Evolutionary conservation across 805 yeast genomes (phyloP).

Genomic region (Starmerella floricola): DNA sequence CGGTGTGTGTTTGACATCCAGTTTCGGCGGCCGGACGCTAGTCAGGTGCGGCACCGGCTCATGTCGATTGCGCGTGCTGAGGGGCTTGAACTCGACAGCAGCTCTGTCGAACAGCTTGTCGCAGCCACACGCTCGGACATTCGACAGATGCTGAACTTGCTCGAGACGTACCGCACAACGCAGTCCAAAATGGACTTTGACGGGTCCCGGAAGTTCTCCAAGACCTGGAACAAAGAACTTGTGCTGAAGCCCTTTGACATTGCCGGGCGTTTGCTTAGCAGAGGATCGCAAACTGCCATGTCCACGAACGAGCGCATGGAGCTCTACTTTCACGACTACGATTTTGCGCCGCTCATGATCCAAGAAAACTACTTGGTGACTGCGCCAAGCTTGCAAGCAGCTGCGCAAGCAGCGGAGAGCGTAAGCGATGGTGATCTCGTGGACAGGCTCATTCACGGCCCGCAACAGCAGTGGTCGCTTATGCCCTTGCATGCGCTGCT

Average conservation of each 20-base stretch:
- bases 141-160: conserved; percentile 80
- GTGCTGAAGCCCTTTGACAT: conserved; percentile 88
- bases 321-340: conserved; percentile 86
- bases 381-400: conserved; percentile 43
- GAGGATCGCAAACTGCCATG: conserved; percentile 20
- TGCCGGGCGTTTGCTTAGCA: conserved; percentile 48
- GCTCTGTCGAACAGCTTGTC: conserved; percentile 70
- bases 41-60: conserved; percentile 66
- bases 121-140: conserved; percentile 81
- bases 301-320: conserved; percentile 72
- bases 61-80: conserved; percentile 87
- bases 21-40: conserved; percentile 80
- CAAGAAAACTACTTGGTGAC: conserved; percentile 82
- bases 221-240: conserved; percentile 81
- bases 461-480: conserved; percentile 89
- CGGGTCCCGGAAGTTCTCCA: conserved; percentile 50
- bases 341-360: conserved; percentile 87
- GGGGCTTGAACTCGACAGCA: conserved; percentile 64
- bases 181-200: conserved; percentile 48
- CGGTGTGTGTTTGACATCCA: conserved; percentile 64
- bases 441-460: conserved; percentile 69
- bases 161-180: conserved; percentile 74
- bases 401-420: conserved; percentile 71
- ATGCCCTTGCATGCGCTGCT: conserved; percentile 82
- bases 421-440: conserved; percentile 77